Evolutionary conservation across 148 eudicot species (phyloP).

Genomic region (Chenopodium quinoa): DNA sequence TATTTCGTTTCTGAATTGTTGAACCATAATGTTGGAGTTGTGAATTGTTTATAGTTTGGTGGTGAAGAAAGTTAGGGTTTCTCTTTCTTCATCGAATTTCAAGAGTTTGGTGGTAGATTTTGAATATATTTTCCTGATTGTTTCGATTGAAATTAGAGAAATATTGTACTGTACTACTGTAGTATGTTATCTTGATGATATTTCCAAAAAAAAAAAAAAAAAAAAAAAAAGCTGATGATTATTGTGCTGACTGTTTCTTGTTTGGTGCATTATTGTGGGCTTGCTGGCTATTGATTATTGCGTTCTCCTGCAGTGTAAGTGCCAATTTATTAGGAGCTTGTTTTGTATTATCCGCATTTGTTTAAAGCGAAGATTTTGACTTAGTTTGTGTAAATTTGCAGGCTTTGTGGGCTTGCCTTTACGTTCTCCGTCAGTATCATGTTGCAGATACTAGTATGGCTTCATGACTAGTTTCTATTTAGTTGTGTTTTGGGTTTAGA

Average conservation of each 20-base stretch:
- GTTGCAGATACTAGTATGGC: constrained; percentile 68
- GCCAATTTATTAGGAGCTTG: background rate
- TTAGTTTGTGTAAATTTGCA: constrained; percentile 33
- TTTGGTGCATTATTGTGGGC: constrained; percentile 11
- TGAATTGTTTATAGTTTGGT: too few relatives aligned
- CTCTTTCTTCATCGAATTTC: too few relatives aligned
- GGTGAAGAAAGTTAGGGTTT: background rate
- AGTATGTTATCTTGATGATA: too few relatives aligned
- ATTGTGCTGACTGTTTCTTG: constrained; percentile 12
- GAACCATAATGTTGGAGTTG: too few relatives aligned
- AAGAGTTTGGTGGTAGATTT: background rate
- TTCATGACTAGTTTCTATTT: background rate
- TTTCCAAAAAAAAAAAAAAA: background rate
- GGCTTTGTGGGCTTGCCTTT: constrained; percentile 93
- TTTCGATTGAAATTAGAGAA: background rate
- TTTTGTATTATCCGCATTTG: background rate
- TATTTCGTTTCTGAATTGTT: too few relatives aligned
- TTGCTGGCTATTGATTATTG: constrained; percentile 4
- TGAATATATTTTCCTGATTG: too few relatives aligned
- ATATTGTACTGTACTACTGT: too few relatives aligned
- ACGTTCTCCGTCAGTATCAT: constrained; percentile 86
- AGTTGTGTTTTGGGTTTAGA: background rate
- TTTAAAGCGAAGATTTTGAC: constrained; percentile 14
- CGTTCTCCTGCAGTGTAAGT: constrained; percentile 64
- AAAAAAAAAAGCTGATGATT: background rate